Base-by-base conservation (phyloP, 1,284 basidiomycete genomes). In the Vanrija pseudolonga region DNA sequence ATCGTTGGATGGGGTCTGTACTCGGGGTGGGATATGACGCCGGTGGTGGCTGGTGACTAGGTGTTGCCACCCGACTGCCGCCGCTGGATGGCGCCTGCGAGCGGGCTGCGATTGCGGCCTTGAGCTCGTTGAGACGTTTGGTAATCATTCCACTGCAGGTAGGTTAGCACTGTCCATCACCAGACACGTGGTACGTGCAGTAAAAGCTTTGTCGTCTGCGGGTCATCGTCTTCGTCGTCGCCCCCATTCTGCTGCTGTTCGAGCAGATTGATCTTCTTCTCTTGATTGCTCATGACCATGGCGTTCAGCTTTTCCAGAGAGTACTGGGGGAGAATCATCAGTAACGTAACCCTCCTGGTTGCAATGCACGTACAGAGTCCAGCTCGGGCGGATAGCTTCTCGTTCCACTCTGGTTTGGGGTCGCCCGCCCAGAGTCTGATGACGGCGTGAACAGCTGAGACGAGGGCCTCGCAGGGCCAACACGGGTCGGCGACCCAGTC, bases 101-200 rank as follows among this genome's bases (percentile, higher is more conserved):
- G 11, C 63, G 56, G 32, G 60, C 62, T 2, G 60, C 59, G 24
- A 70, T 50, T 3, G 60, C 65, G 1, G 62, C 64, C 45, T 70
- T 69, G 51, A 76, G 60, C 32, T 73, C 67, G 19, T 57, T 56
- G 12, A 73, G 64, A 5, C 74, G 68, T 20, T 61, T 63, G 5
- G 60, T 54, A 2, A 66, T 50, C 28, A 69, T 52, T 9, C 39
- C 48, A 6, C 72, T 70, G 50, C 6, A 26, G 3, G 24, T 37
- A 3, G 45, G 42, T 32, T 12, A 32, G 32, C 14, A 32, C 3
- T 9, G 6, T n/a, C 44, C 26, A 40, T 52, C 41, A 51, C 41
- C 20, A 24, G 1, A 24, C 15, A 20, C 14, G 6, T 14, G 11
- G 6, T 20, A 47, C 68, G 55, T 41, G 72, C 71, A 71, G 55